Conservation (phyloP, 2,329 filamentous ascomycete species). For the Pseudogymnoascus sp. region DNA sequence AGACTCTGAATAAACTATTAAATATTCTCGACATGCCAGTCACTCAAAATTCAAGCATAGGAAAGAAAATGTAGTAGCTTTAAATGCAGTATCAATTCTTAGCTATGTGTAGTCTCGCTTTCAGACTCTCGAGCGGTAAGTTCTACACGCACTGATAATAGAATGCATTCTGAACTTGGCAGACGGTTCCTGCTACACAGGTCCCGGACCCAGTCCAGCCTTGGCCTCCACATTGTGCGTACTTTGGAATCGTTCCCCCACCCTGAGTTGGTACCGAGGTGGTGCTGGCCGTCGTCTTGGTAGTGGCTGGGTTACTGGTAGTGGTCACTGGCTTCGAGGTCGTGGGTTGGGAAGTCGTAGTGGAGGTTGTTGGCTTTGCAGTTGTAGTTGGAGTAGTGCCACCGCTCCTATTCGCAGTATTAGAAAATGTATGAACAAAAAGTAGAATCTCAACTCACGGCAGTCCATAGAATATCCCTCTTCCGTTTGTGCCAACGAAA, state of each 20-base stretch:
- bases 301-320: constrained; percentile 5
- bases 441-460: constrained; percentile 10
- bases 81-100: not conserved
- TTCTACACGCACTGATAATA: constrained; percentile 8
- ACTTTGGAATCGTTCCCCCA: constrained; percentile 10
- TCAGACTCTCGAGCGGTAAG: not conserved
- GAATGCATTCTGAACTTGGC: not conserved
- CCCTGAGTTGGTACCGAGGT: not conserved
- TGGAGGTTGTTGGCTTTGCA: constrained; percentile 14
- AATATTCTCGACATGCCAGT: not conserved
- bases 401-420: constrained; percentile 8
- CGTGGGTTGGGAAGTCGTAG: constrained; percentile 12
- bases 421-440: not conserved
- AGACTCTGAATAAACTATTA: not conserved
- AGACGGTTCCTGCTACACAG: not conserved
- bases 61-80: not conserved
- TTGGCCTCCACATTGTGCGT: not conserved
- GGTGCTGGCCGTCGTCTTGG: constrained; percentile 2
- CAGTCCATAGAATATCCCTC: constrained; percentile 28
- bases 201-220: not conserved
- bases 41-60: not conserved
- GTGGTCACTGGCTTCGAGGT: constrained; percentile 9
- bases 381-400: constrained; percentile 22
- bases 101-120: not conserved
- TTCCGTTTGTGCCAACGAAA: constrained; percentile 29